These are phyloP conservation scores for Phytophthora syringae DNA, from an alignment of 352 stramenopile genomes.

Conservation along the genomic window DNA sequence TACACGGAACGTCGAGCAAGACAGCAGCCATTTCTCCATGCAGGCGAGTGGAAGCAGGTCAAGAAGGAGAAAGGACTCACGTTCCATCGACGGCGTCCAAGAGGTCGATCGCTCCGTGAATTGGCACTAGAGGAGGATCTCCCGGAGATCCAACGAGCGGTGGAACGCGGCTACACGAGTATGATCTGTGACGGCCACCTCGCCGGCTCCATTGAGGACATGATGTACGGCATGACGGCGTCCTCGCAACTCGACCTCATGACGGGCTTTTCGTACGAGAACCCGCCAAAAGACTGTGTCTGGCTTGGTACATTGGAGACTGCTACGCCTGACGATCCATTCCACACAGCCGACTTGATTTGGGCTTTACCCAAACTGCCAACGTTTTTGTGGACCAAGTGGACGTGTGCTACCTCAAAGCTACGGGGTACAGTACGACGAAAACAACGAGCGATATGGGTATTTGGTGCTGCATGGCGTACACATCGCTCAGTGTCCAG, in stretches of 20 bases:
- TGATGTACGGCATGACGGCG: conserved; percentile 51
- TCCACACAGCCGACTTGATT: conserved; percentile 53
- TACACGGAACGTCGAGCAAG: conserved; percentile 33
- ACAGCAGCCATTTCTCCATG: conserved; percentile 41
- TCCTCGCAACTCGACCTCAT: conserved; percentile 44
- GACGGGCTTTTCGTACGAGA: conserved; percentile 44
- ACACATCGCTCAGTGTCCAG: conserved; percentile 39
- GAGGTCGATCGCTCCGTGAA: conserved; percentile 36
- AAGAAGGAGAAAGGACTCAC: conserved; percentile 43
- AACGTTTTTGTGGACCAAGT: conserved; percentile 28
- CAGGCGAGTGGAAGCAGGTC: conserved; percentile 54
- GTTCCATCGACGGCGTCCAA: conserved; percentile 46
- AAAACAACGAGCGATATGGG: conserved; percentile 37
- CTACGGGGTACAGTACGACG: conserved; percentile 45
- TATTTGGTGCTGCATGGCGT: conserved; percentile 58
- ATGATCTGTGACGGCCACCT: conserved; percentile 42
- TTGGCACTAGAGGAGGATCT: conserved; percentile 37
- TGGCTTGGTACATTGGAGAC: conserved; percentile 46
- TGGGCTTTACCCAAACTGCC: conserved; percentile 45
- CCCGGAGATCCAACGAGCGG: conserved; percentile 28
- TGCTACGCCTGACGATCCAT: conserved; percentile 41
- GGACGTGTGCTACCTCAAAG: conserved; percentile 53
- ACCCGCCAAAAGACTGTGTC: conserved; percentile 43
- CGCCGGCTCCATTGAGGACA: conserved; percentile 42
- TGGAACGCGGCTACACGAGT: conserved; percentile 37